Evolutionary conservation across 106 monocot genomes (phyloP).

Genomic region (Alisma plantagoaquatica): DNA sequence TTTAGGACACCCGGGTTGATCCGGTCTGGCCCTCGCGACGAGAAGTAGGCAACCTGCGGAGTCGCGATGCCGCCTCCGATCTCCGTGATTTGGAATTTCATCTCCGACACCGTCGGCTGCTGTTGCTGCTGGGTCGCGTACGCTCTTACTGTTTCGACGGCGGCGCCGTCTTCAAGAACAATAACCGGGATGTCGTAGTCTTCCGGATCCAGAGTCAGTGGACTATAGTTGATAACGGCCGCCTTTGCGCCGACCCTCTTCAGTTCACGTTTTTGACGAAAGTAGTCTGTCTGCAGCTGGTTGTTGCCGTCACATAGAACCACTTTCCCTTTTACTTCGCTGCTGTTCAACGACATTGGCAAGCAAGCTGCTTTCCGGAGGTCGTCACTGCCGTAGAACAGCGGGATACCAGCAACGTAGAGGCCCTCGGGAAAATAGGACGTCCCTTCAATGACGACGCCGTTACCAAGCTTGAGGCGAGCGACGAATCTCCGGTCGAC

Average conservation of each 20-base stretch:
- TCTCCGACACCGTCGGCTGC: not conserved
- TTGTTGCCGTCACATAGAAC: not conserved
- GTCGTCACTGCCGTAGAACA: too few relatives aligned
- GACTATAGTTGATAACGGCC: not conserved
- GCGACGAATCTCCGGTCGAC: too few relatives aligned
- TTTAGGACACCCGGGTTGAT: conserved; percentile 1
- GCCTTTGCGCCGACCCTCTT: not conserved
- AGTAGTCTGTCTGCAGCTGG: not conserved
- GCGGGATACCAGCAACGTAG: too few relatives aligned
- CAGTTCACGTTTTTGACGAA: not conserved
- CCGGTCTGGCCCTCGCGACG: not conserved
- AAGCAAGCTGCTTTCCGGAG: not conserved
- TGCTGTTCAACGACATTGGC: not conserved
- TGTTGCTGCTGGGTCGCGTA: not conserved
- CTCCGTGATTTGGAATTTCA: not conserved
- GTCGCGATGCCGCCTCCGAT: too few relatives aligned
- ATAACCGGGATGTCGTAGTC: not conserved
- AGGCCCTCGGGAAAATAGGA: not conserved
- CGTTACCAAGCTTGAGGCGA: not conserved
- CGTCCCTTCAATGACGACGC: not conserved
- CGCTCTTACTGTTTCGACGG: not conserved
- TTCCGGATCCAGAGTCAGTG: not conserved
- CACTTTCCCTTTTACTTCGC: too few relatives aligned
- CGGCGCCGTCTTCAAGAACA: not conserved
- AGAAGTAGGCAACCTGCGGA: conserved; percentile 4